Conservation (phyloP, 1,284 basidiomycete genomes). For the Fomitopsis betulina region DNA sequence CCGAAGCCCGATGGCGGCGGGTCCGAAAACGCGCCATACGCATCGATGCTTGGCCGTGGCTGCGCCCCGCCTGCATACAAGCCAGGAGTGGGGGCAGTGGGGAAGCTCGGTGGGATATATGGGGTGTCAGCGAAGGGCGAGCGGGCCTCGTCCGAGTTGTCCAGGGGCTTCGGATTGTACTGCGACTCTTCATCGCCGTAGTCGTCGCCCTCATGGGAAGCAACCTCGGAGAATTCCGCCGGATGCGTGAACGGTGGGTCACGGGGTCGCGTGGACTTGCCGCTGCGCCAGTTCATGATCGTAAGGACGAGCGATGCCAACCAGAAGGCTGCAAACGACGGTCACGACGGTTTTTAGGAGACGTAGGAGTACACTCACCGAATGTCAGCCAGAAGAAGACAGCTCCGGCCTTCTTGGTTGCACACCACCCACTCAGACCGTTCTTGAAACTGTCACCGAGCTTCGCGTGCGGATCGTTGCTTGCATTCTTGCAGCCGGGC, state of each 20-base stretch:
- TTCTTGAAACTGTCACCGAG: conserved; percentile 66
- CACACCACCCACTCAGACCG: conserved; percentile 76
- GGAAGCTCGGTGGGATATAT: conserved; percentile 22
- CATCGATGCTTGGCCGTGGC: conserved; percentile 70
- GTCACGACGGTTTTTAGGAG: not conserved
- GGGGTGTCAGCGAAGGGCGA: conserved; percentile 50
- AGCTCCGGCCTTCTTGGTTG: conserved; percentile 82
- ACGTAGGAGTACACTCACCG: conserved; percentile 33
- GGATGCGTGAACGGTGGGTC: conserved; percentile 72
- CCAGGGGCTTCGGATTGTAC: conserved; percentile 14
- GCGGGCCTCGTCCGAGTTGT: conserved; percentile 21
- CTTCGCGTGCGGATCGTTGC: conserved; percentile 51
- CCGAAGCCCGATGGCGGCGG: conserved; percentile 70
- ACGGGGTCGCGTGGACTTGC: conserved; percentile 52
- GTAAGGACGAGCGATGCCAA: conserved; percentile 55
- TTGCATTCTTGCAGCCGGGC: conserved; percentile 79
- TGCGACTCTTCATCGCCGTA: conserved; percentile 30
- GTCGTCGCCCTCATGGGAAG: conserved; percentile 31
- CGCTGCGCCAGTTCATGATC: conserved; percentile 69
- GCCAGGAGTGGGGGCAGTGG: conserved; percentile 24
- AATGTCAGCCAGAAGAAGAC: conserved; percentile 88
- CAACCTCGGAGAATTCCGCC: conserved; percentile 38
- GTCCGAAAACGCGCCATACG: conserved; percentile 84
- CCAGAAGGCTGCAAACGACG: conserved; percentile 52
- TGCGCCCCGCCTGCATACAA: conserved; percentile 19